Evolutionary conservation across 306 rosid genomes (phyloP), one percentile per base, ranked within the genome.

Genomic region (Gastrolobium villosum): DNA sequence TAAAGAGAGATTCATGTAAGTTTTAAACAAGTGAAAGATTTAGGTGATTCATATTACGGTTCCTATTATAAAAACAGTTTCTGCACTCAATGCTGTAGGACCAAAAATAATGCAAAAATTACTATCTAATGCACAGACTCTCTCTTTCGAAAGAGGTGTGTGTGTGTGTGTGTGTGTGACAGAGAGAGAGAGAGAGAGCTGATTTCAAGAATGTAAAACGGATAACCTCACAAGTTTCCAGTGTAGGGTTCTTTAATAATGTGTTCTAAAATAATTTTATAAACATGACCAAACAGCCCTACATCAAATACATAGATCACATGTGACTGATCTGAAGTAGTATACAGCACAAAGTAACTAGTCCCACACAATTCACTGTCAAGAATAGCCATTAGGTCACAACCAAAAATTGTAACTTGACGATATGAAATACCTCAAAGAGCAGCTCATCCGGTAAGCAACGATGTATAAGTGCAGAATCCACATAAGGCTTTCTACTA

Each of bases 371-470:
- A 15, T 39, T 14, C 39, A 73, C 65, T 30, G 10, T 68, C 59
- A 84, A 69, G 1, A 62, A 31, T 6, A 13, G 0, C 20, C 41
- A 41, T 8, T 8, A 14, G 13, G 10, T 61, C 56, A 71, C 39
- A 43, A 70, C 59, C 11, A 69, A 59, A 11, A 5, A 31, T 1
- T 65, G 14, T 28, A 82, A 76, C 64, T 44, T 8, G 65, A 59
- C 49, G 39, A 68, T 41, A 39, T 57, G 40, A 75, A 72, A 74
- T 85, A 94, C 99, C 97, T 95, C 99, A 86, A 90, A 84, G 35
- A 95, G 89, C 14, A 95, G 82, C 83, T 95, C 99, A 79, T 95
- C 99, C 0, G 99, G 99, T 79, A 95, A 77, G 83, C 72, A 14
- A 3, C 92, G 95, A 75, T 95, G 99, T 55, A 95, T 26, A 63